Base-by-base conservation (phyloP, 1,284 basidiomycete species). In the Termitomyces sp. region DNA sequence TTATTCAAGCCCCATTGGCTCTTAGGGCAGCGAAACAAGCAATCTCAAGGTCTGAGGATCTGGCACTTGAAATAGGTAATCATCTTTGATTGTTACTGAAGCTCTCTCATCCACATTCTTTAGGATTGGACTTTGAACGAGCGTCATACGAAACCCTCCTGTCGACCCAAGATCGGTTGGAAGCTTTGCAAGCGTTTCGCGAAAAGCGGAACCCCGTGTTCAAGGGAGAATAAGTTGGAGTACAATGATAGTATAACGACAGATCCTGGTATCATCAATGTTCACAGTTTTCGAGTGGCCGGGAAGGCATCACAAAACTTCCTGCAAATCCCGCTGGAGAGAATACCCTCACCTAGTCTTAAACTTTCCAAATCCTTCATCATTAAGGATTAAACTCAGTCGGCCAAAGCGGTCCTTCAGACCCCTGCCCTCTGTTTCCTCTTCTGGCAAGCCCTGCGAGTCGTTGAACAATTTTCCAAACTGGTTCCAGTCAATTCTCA, bases 11-110 rank as follows among this genome's bases (percentile, higher is more conserved):
- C 33, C 94, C 94, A 7, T 73, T 98, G 34, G 94, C 94, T 1
- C 76, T 98, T 15, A 81, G 86, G 28, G 93, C 93, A 0, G 94
- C 94, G 5, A 98, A 98, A 67, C 79, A 85, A 60, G 92, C 93
- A 2, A 89, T 98, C 56, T 90, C 91, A 43, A 78, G 86, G 34
- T 90, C 93, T 13, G 78, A 81, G 7, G 86, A 92, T 62, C 74
- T 94, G 19, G 77, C 91, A 12, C 72, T 94, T 3, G 88, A 92
- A 68, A 78, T 83, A 58, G 87, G 89, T 88, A 53, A 70, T n/a
- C 9, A 28, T 24, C 30, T 26, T 39, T 24, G 24, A 47, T 7
- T 50, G 47, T 53, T 54, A 53, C 4, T 3, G n/a, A 26, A 41
- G 6, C 15, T 30, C 13, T 66, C 66, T 46, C 62, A 57, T 58